Base-by-base conservation (phyloP, 148 eudicot species). In the Polygonum maritimum region DNA sequence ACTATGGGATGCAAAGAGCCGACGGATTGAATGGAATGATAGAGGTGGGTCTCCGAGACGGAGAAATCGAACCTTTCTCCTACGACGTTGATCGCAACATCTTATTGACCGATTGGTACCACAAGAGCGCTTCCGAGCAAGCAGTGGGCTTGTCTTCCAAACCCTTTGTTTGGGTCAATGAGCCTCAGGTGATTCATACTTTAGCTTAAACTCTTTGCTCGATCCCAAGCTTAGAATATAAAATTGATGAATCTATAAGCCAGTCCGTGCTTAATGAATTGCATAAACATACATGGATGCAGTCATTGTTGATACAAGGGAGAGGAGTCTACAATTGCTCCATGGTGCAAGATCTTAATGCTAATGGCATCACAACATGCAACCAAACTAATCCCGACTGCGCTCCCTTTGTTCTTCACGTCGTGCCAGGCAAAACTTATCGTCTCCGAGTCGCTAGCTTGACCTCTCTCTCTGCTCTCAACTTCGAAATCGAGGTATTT, bases 261-360 rank as follows among this genome's bases (percentile, higher is more conserved):
- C 31, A 26, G 31, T 26, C 31, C 31, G 31, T 26, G 31, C 31
- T 26, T 26, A 26, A 26, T 26, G 31, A 26, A 26, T 26, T 26
- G 31, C 31, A 26, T 26, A 26, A 26, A 26, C 31, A 26, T 26
- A 26, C 31, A 13, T 5, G 12, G 3, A 8, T 80, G 36, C 80
- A 93, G 95, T 92, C 97, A 16, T 82, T 92, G 21, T 71, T 94
- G 41, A 86, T 94, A 74, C 89, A 92, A 78, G 98, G 97, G 19
- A 87, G 86, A 83, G 97, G 98, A 54, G 67, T 69, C 41, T 94
- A 83, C 83, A 74, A 88, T 54, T 94, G 97, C 77, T 84, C 82
- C 22, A 33, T 76, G 4, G 82, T 71, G 15, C 36, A 22, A 21
- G 73, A 83, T 2, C 83, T 82, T 3, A 75, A 76, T 2, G 31